Evolutionary conservation across 257 asterid genomes (phyloP).

Genomic region (Misopates orontium): DNA sequence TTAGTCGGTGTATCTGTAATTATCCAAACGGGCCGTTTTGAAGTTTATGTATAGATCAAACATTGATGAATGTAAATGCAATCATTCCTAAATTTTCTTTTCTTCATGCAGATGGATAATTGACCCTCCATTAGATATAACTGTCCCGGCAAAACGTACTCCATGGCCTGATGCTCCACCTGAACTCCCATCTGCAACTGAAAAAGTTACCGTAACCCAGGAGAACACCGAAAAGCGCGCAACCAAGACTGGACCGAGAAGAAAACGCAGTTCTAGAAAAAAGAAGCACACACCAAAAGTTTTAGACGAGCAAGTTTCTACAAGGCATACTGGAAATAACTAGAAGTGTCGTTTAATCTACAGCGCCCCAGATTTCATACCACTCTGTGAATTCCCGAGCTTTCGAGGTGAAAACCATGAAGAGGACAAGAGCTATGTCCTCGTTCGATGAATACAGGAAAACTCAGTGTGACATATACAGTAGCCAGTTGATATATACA

Average conservation of each 20-base stretch:
- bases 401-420: slow-evolving; percentile 1
- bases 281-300: slow-evolving; percentile 58
- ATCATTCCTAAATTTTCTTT: background rate
- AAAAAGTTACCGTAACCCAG: slow-evolving; percentile 39
- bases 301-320: slow-evolving; percentile 47
- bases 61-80: too few species aligned
- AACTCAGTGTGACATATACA: slow-evolving; percentile 38
- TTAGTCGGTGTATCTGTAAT: too few species aligned
- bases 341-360: slow-evolving; percentile 24
- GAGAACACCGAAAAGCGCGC: slow-evolving; percentile 54
- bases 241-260: slow-evolving; percentile 55
- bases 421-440: slow-evolving; percentile 29
- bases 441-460: slow-evolving; percentile 38
- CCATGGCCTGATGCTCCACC: slow-evolving; percentile 99
- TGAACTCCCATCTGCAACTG: slow-evolving; percentile 59
- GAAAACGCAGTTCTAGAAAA: slow-evolving; percentile 70
- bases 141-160: slow-evolving; percentile 85
- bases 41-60: too few species aligned
- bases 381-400: slow-evolving; percentile 39
- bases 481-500: slow-evolving; percentile 47
- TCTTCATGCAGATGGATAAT: slow-evolving; percentile 72
- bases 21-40: too few species aligned
- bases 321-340: slow-evolving; percentile 45
- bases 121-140: slow-evolving; percentile 83
- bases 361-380: slow-evolving; percentile 21